Base-by-base conservation (phyloP, 331 rosid species). In the Acacia concinna region DNA sequence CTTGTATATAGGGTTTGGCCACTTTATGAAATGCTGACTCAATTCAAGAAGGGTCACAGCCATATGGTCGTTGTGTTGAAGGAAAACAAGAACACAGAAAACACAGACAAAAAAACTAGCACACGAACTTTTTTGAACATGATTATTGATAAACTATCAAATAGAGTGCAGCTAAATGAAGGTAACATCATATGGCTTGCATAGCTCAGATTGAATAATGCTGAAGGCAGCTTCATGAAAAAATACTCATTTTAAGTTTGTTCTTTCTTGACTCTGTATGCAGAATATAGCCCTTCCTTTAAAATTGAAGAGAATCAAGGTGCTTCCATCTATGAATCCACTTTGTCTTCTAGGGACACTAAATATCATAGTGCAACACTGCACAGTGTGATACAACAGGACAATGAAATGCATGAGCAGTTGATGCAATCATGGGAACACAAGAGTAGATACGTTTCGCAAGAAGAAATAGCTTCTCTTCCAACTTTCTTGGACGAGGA, bases 1-100 rank as follows among this genome's bases (percentile, higher is more conserved):
- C n/a, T n/a, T n/a, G n/a, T n/a, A 37, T 44, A 67, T 82, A 92
- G 95, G 88, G 97, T 92, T 52, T 86, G 91, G 92, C 95, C 95
- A 66, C 72, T 92, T 28, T 92, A 92, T 82, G 95, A 87, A 57
- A 84, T 92, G 76, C 69, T 90, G 71, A 87, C 80, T 30, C 87
- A 87, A 78, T 90, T 90, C 81, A 88, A 77, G 70, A 76, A 80
- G 78, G 92, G 97, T 71, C 91, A 90, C 34, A 84, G 93, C 73
- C 97, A 90, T 74, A 88, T 92, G 95, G 97, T 87, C 62, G 81
- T 83, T 73, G 97, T 92, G 21, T 79, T 90, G 56, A 84, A 85
- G 77, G 38, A 69, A 31, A 86, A 78, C 65, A 79, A 57, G 52
- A 77, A 73, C 44, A 21, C n/a, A 59, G 56, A 72, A 43, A 69